Base-by-base conservation (phyloP, 306 rosid species). In the Trifolium dubium region DNA sequence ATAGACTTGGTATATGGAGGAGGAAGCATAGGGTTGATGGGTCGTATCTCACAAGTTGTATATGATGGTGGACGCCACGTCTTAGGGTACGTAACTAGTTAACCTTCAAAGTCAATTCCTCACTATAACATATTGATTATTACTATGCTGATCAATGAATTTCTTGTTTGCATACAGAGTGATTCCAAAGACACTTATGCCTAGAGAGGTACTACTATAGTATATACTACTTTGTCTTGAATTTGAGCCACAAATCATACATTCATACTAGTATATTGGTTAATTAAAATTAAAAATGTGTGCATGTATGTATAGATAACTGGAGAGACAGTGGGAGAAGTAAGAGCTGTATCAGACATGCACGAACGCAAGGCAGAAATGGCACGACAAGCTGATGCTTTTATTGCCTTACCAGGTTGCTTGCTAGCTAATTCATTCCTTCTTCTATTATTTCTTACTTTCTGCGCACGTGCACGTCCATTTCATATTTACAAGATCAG, bases 1-100 rank as follows among this genome's bases (percentile, higher is more conserved):
- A 88, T 94, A 73, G 99, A 94, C 92, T 84, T 92, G 87, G 99
- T 94, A 13, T 94, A 94, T 69, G 99, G 99, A 81, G 99, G 97
- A 67, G 99, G 99, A 65, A 94, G 99, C 85, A 88, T 94, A 47
- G 99, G 99, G 0, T 81, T 94, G 81, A 94, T 94, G 99, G 97
- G 99, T 56, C 78, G 81, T 14, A 87, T 94, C 56, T 94, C 98
- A 2, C 92, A 89, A 83, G 97, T 89, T 75, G 96, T 94, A 5
- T 76, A 83, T 65, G 92, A 92, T 61, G 99, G 99, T 29, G 99
- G 99, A 72, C 95, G 97, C 86, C 99, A 94, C 84, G 97, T 94
- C 67, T 87, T 94, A 71, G 97, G 99, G 99, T 23, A 23, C 23
- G 23, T 23, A 23, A 23, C 23, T 23, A 23, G 23, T 23, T 23